Conservation (phyloP, 2,329 filamentous ascomycete species). For the Diaporthe ampelina region DNA sequence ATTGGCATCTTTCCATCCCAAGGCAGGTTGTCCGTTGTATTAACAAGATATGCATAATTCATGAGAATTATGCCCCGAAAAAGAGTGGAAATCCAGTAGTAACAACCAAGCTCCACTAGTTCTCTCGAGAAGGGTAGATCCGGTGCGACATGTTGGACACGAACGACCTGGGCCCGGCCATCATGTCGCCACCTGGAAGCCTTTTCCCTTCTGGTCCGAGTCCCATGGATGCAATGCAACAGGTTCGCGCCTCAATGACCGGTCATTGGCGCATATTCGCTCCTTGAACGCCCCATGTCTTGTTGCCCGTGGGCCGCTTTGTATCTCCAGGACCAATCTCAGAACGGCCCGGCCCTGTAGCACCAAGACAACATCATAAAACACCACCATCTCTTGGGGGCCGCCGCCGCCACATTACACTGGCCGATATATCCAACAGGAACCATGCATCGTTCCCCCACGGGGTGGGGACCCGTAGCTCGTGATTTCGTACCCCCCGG, state of each 20-base stretch:
- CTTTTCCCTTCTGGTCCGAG: background rate
- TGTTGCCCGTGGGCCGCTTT: constrained; percentile 4
- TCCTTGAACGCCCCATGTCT: constrained; percentile 11
- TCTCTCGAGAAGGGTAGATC: background rate
- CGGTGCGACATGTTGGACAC: background rate
- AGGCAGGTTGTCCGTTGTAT: background rate
- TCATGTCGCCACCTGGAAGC: background rate
- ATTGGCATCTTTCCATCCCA: background rate
- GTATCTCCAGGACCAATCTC: constrained; percentile 29
- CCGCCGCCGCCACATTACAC: background rate
- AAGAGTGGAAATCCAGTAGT: background rate
- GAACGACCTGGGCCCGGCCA: background rate
- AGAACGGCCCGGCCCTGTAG: constrained; percentile 10
- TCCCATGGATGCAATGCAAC: constrained; percentile 9
- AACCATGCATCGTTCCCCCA: constrained; percentile 2
- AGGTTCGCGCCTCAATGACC: constrained; percentile 16
- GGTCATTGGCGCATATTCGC: constrained; percentile 25
- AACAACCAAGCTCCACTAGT: background rate
- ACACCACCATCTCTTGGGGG: background rate
- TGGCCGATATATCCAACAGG: constrained; percentile 15
- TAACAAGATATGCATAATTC: background rate
- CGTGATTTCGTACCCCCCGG: constrained; percentile 23
- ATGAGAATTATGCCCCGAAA: background rate
- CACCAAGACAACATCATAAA: background rate
- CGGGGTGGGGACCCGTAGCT: constrained; percentile 8